Base-by-base conservation (phyloP, 129 eudicot genomes). In the Tanacetum coccineum region DNA sequence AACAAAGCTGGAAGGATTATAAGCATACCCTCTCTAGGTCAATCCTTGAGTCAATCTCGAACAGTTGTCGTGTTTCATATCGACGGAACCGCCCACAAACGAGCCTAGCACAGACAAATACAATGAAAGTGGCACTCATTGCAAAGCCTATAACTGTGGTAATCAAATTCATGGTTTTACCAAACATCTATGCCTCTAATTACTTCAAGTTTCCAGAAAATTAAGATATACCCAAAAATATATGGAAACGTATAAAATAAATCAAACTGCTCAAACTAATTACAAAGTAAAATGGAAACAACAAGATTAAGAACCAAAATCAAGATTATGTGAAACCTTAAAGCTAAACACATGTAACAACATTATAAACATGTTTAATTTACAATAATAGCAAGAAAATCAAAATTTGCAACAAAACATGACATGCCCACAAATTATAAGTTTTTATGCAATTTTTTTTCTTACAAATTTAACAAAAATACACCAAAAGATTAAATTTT, bases 61-160 rank as follows among this genome's bases (percentile, higher is more conserved):
- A 79, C 82, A 82, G 76, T 40, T 78, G 82, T 12, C 75, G 72
- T 13, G 90, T 58, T 39, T 92, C 96, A 3, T 71, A 64, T 55
- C 87, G 67, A 32, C 96, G 84, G 30, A 92, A 80, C 76, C 96
- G 83, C 76, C 95, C 90, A 81, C 96, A 92, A 58, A 92, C 83
- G 11, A 92, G 87, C 72, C 98, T 80, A 28, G 98, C 90, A 81
- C 98, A 92, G 14, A 92, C 85, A 59, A 92, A 92, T 46, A 88
- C 85, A 68, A 92, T 92, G 78, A 92, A 92, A 68, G 94, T 85
- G 71, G 98, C 94, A 77, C 98, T 87, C 98, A 92, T 88, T 44
- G 95, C 98, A 74, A 92, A 92, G 25, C 98, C 98, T 58, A 92
- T 85, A 60, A 87, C 80, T 17, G 98, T 92, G 14, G 98, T 87